These are phyloP conservation scores for Xylariaceae sp. DNA, from an alignment of 2,329 filamentous ascomycete species.

Conservation along the genomic window DNA sequence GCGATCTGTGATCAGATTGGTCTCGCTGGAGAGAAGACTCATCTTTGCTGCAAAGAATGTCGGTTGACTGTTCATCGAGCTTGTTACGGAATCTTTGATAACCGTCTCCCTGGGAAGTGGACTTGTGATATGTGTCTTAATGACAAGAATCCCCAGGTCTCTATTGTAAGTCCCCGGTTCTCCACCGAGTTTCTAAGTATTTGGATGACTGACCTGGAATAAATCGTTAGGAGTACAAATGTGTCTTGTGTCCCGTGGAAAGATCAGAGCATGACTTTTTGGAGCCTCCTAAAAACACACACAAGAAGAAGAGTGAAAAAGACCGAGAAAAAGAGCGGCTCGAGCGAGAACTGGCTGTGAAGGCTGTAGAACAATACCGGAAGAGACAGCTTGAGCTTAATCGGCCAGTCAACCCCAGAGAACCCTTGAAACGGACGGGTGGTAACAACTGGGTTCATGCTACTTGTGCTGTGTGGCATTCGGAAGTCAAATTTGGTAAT, in stretches of 20 bases:
- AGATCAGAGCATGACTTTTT: slow-evolving; percentile 78
- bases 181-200: slow-evolving; percentile 2
- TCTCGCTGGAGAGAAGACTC: slow-evolving; percentile 60
- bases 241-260: slow-evolving; percentile 83
- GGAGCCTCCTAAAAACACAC: slow-evolving; percentile 71
- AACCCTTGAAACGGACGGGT: slow-evolving; percentile 87
- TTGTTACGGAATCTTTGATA: slow-evolving; percentile 82
- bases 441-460: slow-evolving; percentile 99
- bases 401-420: slow-evolving; percentile 77
- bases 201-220: slow-evolving; percentile 25
- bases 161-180: slow-evolving; percentile 61
- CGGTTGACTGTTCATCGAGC: slow-evolving; percentile 84
- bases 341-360: slow-evolving; percentile 79
- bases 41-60: slow-evolving; percentile 80
- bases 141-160: slow-evolving; percentile 85
- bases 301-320: slow-evolving; percentile 87
- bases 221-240: slow-evolving; percentile 70
- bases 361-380: slow-evolving; percentile 75
- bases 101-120: slow-evolving; percentile 75
- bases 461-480: slow-evolving; percentile 84
- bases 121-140: slow-evolving; percentile 94
- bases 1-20: slow-evolving; percentile 77
- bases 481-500: slow-evolving; percentile 89
- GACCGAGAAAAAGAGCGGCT: slow-evolving; percentile 83
- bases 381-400: slow-evolving; percentile 80